A percentile compares a stretch with the other conserved stretches of the same genome.
Evolutionary conservation across 805 yeast species (phyloP).

Genomic region (Ogataea polymorpha): DNA sequence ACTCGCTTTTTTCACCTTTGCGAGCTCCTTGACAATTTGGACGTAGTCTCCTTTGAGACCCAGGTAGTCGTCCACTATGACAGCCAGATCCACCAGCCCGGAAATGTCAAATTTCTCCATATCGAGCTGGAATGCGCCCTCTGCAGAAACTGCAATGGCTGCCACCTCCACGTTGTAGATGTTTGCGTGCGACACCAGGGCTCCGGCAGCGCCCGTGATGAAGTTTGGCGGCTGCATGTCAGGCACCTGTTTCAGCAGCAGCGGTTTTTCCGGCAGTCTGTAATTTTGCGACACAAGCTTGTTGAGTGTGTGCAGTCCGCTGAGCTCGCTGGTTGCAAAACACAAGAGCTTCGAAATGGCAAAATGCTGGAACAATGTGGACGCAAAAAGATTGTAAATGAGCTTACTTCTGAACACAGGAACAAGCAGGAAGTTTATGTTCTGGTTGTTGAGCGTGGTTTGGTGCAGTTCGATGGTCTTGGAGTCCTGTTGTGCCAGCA

Average conservation of each 20-base stretch:
- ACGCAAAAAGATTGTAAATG: constrained; percentile 25
- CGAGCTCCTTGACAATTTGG: constrained; percentile 8
- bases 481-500: constrained; percentile 24
- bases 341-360: constrained; percentile 12
- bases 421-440: constrained; percentile 15
- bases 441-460: not conserved
- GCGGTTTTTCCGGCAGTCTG: not conserved
- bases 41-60: constrained; percentile 6
- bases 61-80: constrained; percentile 17
- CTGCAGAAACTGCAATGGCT: constrained; percentile 37
- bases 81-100: constrained; percentile 36
- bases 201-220: constrained; percentile 43
- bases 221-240: constrained; percentile 46
- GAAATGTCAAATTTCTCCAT: constrained; percentile 42
- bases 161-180: constrained; percentile 9
- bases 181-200: constrained; percentile 34
- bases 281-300: constrained; percentile 13
- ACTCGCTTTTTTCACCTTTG: constrained; percentile 17
- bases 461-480: constrained; percentile 16
- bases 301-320: constrained; percentile 15
- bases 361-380: constrained; percentile 11
- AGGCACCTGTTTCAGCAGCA: constrained; percentile 30
- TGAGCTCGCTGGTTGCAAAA: constrained; percentile 27
- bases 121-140: constrained; percentile 45
- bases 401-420: constrained; percentile 25